Percentiles rank a stretch among this genome's conserved stretches.
phyloP scores from a whole-genome alignment of 2,329 filamentous ascomycete species.

The Sphaceloma murrayae region DNA sequence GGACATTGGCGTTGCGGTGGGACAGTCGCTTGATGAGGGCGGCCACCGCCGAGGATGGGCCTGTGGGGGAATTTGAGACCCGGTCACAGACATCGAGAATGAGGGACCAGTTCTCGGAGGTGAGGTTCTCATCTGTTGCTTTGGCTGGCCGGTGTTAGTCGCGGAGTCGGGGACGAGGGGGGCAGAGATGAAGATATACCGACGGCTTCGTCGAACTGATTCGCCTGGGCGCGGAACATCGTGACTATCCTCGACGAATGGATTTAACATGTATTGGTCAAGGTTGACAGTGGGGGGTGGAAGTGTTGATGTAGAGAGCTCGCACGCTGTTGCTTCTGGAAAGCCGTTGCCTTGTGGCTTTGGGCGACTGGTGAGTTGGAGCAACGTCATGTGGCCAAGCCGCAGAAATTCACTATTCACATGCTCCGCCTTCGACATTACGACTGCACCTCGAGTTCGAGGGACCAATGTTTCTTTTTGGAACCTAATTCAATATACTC shows the following conservation, averaged over 20 bases:
- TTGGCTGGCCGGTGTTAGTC: conserved; percentile 44
- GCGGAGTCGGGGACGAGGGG: neutral
- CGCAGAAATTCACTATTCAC: conserved; percentile 1
- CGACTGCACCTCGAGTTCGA: neutral
- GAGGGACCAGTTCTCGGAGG: conserved; percentile 67
- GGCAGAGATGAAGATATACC: conserved; percentile 38
- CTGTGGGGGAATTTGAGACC: conserved; percentile 28
- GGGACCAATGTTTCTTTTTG: neutral
- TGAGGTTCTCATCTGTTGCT: conserved; percentile 96
- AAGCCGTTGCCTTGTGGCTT: conserved; percentile 16
- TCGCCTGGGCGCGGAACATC: conserved; percentile 39
- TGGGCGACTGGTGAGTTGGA: neutral
- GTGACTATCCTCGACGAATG: neutral
- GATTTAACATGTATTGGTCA: conserved; percentile 1
- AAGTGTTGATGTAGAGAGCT: neutral
- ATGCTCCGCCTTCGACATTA: conserved; percentile 8
- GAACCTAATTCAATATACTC: too few species aligned
- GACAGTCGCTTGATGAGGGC: conserved; percentile 86
- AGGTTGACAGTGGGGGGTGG: neutral
- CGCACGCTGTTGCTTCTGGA: conserved; percentile 9
- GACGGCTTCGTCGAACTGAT: conserved; percentile 61
- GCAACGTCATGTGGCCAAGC: conserved; percentile 14
- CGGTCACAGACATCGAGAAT: conserved; percentile 44
- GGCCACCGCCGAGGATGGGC: conserved; percentile 52
- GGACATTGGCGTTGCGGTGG: conserved; percentile 90